Conservation (phyloP, 2,329 filamentous ascomycete species). For the Cordyceps farinosa region DNA sequence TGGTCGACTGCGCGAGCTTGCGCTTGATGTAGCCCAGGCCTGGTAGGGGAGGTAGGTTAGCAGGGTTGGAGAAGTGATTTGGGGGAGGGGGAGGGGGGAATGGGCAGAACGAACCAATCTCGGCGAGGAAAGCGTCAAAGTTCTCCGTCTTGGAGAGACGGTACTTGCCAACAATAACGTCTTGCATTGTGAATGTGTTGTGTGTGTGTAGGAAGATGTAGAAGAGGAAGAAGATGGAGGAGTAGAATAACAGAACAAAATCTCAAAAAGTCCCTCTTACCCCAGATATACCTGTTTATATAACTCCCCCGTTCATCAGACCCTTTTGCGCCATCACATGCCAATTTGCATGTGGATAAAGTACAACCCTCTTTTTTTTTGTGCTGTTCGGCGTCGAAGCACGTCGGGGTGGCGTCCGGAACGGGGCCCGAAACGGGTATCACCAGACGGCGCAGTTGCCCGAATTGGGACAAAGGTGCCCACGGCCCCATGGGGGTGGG, state of each 20-base stretch:
- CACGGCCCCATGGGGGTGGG: constrained; percentile 4
- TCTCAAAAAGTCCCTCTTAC: background rate
- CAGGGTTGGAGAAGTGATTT: too few species aligned
- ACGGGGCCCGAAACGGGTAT: background rate
- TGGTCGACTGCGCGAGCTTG: constrained; percentile 17
- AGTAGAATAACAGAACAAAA: background rate
- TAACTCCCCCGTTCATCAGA: background rate
- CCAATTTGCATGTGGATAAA: constrained; percentile 9
- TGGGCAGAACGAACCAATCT: constrained; percentile 3
- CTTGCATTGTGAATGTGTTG: background rate
- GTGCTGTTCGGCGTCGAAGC: background rate
- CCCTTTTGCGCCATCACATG: constrained; percentile 1
- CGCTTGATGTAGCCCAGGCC: constrained; percentile 18
- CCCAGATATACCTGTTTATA: constrained; percentile 13
- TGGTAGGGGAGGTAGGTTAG: background rate
- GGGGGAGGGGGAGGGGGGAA: background rate
- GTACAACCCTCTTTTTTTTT: background rate
- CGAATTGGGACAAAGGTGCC: constrained; percentile 8
- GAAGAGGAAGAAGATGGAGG: background rate
- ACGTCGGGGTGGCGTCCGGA: constrained; percentile 4
- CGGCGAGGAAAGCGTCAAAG: constrained; percentile 17
- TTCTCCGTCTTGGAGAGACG: constrained; percentile 18
- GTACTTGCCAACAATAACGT: constrained; percentile 16
- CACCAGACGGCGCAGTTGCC: constrained; percentile 8
- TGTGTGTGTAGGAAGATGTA: background rate